Evolutionary conservation across 441 rosid species (phyloP), one percentile per base, ranked within the genome.

Genomic region (Populus tomentosa): DNA sequence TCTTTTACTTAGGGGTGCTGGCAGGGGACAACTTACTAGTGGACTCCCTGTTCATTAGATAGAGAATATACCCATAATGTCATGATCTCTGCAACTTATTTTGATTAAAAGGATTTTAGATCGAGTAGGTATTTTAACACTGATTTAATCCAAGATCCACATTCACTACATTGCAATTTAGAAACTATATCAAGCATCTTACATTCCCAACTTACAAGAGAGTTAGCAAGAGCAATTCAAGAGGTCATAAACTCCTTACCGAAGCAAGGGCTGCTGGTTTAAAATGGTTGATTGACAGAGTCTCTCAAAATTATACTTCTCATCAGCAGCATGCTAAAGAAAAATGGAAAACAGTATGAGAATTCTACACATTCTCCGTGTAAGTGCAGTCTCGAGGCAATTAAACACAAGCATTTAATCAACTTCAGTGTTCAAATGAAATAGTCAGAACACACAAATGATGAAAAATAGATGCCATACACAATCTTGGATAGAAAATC

Each of bases 271-370:
- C 78, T 96, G 99, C 79, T 92, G 99, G 83, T 91, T 96, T 83
- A 96, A 82, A 84, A 92, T 85, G 67, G 99, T 96, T 78, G 98
- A 91, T 79, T 88, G 87, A 50, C 97, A 92, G 61, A 96, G 84
- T 74, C 79, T 85, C 89, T 96, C 99, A 80, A 91, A 96, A 87
- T 96, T 96, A 82, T 88, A 94, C 78, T 96, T 96, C 92, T 96
- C 99, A 84, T 96, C 98, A 24, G 99, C 99, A 78, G 99, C 99
- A 85, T 96, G 99, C 99, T 96, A 88, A 67, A 77, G 69, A 32
- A 14, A 79, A 69, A 80, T 36, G 77, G 59, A 75, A 73, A 67
- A 61, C 9, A 50, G 30, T 78, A 67, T 76, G 79, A 86, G 40
- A 63, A 78, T 9, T 67, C 14, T 69, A 71, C 65, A 69, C 35